Evolutionary conservation across 495 filamentous ascomycete genomes (phyloP).

Genomic region (Rostrohypoxylon terebratum): DNA sequence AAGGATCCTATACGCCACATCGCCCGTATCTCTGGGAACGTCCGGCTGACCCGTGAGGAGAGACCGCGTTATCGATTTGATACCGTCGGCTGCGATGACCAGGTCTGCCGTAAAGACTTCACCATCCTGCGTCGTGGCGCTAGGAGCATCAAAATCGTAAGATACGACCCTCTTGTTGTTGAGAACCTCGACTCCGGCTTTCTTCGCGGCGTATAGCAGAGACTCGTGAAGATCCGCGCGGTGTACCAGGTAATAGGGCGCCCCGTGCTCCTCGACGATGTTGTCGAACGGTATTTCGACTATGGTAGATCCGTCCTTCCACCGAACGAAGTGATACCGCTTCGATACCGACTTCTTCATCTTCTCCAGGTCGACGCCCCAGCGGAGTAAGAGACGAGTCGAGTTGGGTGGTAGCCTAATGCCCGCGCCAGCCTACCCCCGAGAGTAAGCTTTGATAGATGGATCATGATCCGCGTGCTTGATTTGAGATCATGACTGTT

Average conservation of each 20-base stretch:
- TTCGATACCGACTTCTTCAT: slow-evolving; percentile 51
- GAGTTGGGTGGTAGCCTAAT: slow-evolving; percentile 60
- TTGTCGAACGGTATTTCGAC: slow-evolving; percentile 49
- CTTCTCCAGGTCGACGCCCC: slow-evolving; percentile 59
- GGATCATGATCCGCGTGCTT: not conserved
- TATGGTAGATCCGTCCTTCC: slow-evolving; percentile 52
- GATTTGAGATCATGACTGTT: not conserved
- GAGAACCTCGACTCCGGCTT: slow-evolving; percentile 49
- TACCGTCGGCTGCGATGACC: slow-evolving; percentile 64
- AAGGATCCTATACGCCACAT: slow-evolving; percentile 66
- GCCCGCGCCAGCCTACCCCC: slow-evolving; percentile 55
- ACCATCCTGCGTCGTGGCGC: slow-evolving; percentile 50
- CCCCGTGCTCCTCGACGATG: slow-evolving; percentile 51
- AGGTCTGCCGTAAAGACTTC: slow-evolving; percentile 55
- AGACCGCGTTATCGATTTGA: slow-evolving; percentile 60
- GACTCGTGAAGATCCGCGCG: slow-evolving; percentile 58
- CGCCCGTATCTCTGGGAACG: slow-evolving; percentile 61
- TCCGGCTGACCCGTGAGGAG: slow-evolving; percentile 55
- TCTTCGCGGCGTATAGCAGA: slow-evolving; percentile 47
- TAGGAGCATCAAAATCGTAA: slow-evolving; percentile 55
- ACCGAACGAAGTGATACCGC: slow-evolving; percentile 48
- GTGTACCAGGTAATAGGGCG: slow-evolving; percentile 58
- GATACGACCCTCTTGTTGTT: slow-evolving; percentile 46
- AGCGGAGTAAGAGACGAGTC: slow-evolving; percentile 56
- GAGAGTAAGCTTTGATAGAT: not conserved